These are phyloP conservation scores for Acanthamoeba rhysodes DNA, from an alignment of 208 protist genomes.

Conservation along the genomic window DNA sequence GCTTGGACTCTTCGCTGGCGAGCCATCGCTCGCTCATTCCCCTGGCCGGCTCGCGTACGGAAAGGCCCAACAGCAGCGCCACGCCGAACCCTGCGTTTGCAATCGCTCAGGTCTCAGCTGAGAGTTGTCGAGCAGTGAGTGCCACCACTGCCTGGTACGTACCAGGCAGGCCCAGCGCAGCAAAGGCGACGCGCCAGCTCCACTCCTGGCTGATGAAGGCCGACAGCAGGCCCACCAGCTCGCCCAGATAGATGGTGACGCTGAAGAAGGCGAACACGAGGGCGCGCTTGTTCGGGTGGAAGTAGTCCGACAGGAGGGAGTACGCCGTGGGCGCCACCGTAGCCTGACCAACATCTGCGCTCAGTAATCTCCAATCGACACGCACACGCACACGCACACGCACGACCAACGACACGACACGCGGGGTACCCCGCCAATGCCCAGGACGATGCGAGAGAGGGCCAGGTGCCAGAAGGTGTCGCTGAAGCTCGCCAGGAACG, in stretches of 20 bases:
- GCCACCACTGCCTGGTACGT: too few relatives aligned
- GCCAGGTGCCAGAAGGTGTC: constrained; percentile 2
- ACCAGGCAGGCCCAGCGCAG: constrained; percentile 1
- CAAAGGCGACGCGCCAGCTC: background rate
- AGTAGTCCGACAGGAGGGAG: constrained; percentile 23
- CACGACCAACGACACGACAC: background rate
- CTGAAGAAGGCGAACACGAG: constrained; percentile 9
- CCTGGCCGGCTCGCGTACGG: background rate
- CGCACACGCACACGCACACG: too few relatives aligned
- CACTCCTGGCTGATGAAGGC: background rate
- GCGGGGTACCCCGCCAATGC: background rate
- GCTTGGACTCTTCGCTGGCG: background rate
- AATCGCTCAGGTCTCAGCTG: too few relatives aligned
- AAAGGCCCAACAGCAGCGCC: background rate
- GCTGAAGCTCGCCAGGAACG: background rate
- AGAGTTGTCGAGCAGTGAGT: too few relatives aligned
- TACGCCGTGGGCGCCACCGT: constrained; percentile 12
- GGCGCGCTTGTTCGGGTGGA: background rate
- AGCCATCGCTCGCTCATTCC: constrained; percentile 12
- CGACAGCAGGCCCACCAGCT: background rate
- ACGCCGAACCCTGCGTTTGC: background rate
- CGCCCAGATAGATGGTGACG: constrained; percentile 16
- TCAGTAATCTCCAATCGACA: background rate
- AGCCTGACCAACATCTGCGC: background rate
- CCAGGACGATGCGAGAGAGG: background rate